phyloP scores from a whole-genome alignment of 2,329 filamentous ascomycete genomes.

The Ascomycota sp. region DNA sequence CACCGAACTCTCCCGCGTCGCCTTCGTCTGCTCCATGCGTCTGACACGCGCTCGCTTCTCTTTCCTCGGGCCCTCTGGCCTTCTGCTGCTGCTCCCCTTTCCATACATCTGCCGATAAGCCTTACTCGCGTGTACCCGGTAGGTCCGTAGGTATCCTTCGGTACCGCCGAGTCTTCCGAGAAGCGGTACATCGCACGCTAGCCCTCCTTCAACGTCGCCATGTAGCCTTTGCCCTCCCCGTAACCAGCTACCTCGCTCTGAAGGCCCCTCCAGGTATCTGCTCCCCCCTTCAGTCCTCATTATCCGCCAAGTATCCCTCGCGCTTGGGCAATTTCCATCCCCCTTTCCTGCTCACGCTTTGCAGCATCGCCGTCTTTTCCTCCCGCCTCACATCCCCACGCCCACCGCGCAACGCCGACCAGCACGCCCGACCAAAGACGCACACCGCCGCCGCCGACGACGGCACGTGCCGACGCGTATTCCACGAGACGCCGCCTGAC shows the following conservation, averaged over 20 bases:
- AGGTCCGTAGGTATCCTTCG: too few species aligned
- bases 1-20: too few species aligned
- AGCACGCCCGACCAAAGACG: not conserved
- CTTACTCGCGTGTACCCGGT: not conserved
- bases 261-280: not conserved
- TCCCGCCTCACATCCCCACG: not conserved
- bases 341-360: not conserved
- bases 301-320: not conserved
- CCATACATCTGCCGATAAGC: not conserved
- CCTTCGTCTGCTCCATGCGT: too few species aligned
- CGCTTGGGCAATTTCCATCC: not conserved
- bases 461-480: too few species aligned
- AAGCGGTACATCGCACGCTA: too few species aligned
- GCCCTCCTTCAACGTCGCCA: not conserved
- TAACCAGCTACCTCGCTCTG: too few species aligned
- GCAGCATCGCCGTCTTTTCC: slow-evolving; percentile 1
- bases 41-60: too few species aligned
- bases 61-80: too few species aligned
- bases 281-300: not conserved
- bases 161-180: too few species aligned
- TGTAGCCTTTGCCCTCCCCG: not conserved
- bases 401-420: not conserved
- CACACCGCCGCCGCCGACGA: not conserved
- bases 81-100: too few species aligned
- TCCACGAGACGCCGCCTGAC: not conserved